A percentile compares a stretch with the other conserved stretches of the same genome.
phyloP scores from a whole-genome alignment of 208 protist species.

The Perkinsela sp. region DNA sequence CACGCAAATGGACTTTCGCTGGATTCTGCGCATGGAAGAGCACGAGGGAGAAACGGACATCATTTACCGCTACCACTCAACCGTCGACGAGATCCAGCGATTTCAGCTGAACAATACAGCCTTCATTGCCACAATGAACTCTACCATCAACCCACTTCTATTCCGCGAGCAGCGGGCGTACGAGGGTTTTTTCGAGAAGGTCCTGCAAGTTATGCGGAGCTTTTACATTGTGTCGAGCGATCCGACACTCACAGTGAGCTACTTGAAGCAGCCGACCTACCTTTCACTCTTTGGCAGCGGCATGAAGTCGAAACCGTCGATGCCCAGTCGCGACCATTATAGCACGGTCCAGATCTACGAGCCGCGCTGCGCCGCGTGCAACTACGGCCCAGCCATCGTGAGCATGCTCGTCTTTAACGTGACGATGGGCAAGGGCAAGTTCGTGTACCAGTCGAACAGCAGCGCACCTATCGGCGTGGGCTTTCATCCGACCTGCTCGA shows the following conservation, averaged over 20 bases:
- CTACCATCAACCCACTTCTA: background rate
- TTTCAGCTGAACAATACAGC: background rate
- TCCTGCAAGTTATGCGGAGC: background rate
- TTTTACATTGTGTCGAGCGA: background rate
- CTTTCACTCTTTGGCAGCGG: background rate
- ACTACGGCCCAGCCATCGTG: conserved; percentile 2
- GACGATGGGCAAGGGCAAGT: conserved; percentile 5
- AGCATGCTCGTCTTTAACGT: conserved; percentile 8
- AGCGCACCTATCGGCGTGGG: conserved; percentile 4
- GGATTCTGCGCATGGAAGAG: background rate
- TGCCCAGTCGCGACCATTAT: background rate
- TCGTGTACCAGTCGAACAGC: conserved; percentile 3
- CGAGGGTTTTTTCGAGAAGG: background rate
- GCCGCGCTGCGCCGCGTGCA: background rate
- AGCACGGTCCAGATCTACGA: background rate
- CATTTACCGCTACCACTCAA: background rate
- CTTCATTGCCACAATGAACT: background rate
- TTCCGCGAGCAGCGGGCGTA: background rate
- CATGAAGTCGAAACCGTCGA: background rate
- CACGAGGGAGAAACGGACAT: background rate
- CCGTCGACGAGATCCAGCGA: background rate
- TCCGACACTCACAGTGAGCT: background rate
- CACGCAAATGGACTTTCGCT: background rate
- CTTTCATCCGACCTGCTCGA: conserved; percentile 5
- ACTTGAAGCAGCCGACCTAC: background rate